Conservation (phyloP, 2,329 filamentous ascomycete species). For the Paracoccidioides brasiliensis region DNA sequence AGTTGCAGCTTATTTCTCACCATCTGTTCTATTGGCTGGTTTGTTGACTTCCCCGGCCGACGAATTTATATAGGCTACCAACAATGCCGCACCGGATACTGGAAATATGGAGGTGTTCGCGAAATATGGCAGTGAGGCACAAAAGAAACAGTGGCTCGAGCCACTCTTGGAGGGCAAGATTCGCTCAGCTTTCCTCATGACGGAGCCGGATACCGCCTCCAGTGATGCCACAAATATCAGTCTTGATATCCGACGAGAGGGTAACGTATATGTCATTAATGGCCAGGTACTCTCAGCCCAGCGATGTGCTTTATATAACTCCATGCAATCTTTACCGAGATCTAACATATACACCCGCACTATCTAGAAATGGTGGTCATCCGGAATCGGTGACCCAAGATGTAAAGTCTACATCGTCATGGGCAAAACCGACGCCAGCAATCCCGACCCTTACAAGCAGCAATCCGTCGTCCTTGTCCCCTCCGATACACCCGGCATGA, state of each 20-base stretch:
- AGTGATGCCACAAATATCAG: constrained; percentile 90
- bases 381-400: constrained; percentile 80
- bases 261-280: constrained; percentile 81
- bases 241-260: constrained; percentile 68
- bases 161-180: constrained; percentile 76
- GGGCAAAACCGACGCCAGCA: constrained; percentile 72
- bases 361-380: constrained; percentile 93
- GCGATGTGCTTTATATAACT: neutral
- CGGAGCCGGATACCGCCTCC: constrained; percentile 75
- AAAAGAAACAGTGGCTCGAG: constrained; percentile 72
- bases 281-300: constrained; percentile 49
- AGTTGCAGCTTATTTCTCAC: neutral
- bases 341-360: constrained; percentile 1
- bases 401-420: constrained; percentile 94
- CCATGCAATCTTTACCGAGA: constrained; percentile 7
- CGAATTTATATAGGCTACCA: constrained; percentile 46
- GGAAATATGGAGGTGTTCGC: constrained; percentile 93
- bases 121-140: constrained; percentile 74
- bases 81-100: constrained; percentile 82
- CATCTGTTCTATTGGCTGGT: neutral
- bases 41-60: neutral
- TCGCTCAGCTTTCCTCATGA: constrained; percentile 86
- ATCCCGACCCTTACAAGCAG: constrained; percentile 69
- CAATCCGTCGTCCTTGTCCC: constrained; percentile 90
- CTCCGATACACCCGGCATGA: constrained; percentile 67